Evolutionary conservation across 495 filamentous ascomycete genomes (phyloP).

Genomic region (Penicillium parvum): DNA sequence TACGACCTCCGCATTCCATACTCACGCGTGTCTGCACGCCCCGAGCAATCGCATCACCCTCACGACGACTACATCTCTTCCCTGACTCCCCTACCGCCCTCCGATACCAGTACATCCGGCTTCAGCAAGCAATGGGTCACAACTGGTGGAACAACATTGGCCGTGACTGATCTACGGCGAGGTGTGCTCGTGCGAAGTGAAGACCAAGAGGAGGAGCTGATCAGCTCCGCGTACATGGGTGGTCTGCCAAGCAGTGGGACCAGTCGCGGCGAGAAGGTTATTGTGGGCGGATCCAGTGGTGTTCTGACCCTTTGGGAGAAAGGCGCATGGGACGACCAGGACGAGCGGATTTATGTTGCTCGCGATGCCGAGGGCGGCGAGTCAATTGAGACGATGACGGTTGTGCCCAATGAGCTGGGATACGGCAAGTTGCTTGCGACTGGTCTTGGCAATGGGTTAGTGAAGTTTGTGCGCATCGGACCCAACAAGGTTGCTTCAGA

Average conservation of each 20-base stretch:
- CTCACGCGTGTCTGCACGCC: constrained; percentile 50
- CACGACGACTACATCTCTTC: constrained; percentile 94
- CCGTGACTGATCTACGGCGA: constrained; percentile 78
- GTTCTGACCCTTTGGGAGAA: constrained; percentile 89
- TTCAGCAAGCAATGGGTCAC: constrained; percentile 90
- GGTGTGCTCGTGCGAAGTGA: constrained; percentile 82
- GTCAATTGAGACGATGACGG: constrained; percentile 64
- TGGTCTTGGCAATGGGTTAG: constrained; percentile 67
- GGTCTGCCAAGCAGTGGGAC: constrained; percentile 59
- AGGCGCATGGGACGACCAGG: constrained; percentile 90
- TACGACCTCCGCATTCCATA: constrained; percentile 78
- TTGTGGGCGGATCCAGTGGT: constrained; percentile 75
- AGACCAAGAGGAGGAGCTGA: constrained; percentile 88
- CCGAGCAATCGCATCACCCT: constrained; percentile 73
- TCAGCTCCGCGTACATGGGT: constrained; percentile 70
- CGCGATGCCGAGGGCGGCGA: constrained; percentile 54
- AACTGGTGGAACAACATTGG: constrained; percentile 84
- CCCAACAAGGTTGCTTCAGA: constrained; percentile 54
- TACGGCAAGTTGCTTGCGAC: constrained; percentile 66
- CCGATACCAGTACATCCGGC: constrained; percentile 70
- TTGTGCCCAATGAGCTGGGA: constrained; percentile 60
- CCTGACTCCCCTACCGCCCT: constrained; percentile 76
- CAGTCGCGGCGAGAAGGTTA: constrained; percentile 66
- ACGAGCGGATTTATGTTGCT: constrained; percentile 75
- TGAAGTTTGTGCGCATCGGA: constrained; percentile 54